Evolutionary conservation across 305 asterid genomes (phyloP).

Genomic region (Fraxinus baroniana): DNA sequence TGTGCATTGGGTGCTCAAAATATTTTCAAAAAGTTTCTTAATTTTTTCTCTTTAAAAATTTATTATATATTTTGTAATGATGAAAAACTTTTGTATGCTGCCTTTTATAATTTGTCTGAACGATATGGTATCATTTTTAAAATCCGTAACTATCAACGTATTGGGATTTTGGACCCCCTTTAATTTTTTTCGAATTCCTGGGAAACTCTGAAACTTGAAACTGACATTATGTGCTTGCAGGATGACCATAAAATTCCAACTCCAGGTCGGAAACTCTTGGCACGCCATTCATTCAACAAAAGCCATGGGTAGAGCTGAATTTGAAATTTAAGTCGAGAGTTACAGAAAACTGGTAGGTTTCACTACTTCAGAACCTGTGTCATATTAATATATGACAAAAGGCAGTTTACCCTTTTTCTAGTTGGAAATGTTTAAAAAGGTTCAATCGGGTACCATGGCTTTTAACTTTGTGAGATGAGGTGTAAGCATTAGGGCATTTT

Average conservation of each 20-base stretch:
- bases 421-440: not conserved
- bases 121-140: not conserved
- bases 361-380: slow-evolving; percentile 17
- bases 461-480: not conserved
- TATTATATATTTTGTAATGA: not conserved
- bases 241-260: slow-evolving; percentile 60
- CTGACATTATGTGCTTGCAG: slow-evolving; percentile 47
- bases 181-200: not conserved
- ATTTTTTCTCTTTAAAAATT: not conserved
- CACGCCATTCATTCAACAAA: slow-evolving; percentile 73
- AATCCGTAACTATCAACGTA: not conserved
- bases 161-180: slow-evolving; percentile 1
- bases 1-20: not conserved
- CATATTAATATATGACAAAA: not conserved
- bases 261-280: slow-evolving; percentile 69
- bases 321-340: slow-evolving; percentile 5
- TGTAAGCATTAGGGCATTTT: not conserved
- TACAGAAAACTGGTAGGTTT: slow-evolving; percentile 34
- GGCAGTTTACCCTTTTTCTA: not conserved
- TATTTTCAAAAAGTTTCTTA: not conserved
- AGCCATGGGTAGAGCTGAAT: slow-evolving; percentile 66
- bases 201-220: slow-evolving; percentile 37
- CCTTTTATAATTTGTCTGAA: not conserved
- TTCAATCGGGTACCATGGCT: not conserved
- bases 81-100: not conserved